Base-by-base conservation (phyloP, 192 early-diverging fungal genomes). In the Obelidium mucronatum region DNA sequence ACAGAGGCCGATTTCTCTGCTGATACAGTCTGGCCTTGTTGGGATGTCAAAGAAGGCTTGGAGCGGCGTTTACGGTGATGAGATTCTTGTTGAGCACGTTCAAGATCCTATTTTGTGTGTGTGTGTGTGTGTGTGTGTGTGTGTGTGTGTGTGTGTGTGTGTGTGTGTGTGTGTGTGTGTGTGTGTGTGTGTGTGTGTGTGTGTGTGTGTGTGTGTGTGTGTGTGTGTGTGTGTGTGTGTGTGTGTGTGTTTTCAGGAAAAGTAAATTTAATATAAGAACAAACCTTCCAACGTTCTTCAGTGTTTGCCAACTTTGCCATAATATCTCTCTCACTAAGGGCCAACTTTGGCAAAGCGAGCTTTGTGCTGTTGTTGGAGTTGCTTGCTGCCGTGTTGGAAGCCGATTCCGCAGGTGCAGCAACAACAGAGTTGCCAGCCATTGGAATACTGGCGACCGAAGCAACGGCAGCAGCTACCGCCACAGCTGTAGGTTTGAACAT, bases 201-300 rank as follows among this genome's bases (percentile, higher is more conserved):
- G n/a, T n/a, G n/a, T n/a, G n/a, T n/a, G n/a, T n/a, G n/a, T n/a
- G n/a, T n/a, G n/a, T n/a, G n/a, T n/a, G n/a, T n/a, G n/a, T n/a
- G n/a, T n/a, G n/a, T n/a, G n/a, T n/a, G n/a, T n/a, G n/a, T n/a
- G n/a, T n/a, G n/a, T n/a, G n/a, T n/a, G n/a, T n/a, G n/a, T n/a
- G n/a, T n/a, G n/a, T n/a, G 51, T 30, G 59, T 61, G n/a, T 2
- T 33, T n/a, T 61, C 30, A 17, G 28, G 40, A 28, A 1, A 66
- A 15, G 64, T 2, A 13, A 48, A 48, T 19, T 48, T 48, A 48
- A 19, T 0, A 15, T 48, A 48, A 15, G 8, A 48, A 48, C 44
- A 48, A 8, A 86, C 85, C 85, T 86, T 86, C 85, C 85, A 86
- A 33, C 85, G 70, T 28, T 79, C 81, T 58, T 86, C 85, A 1